Evolutionary conservation across 768 basidiomycete species (phyloP).

Genomic region (Naganishia kalamii): DNA sequence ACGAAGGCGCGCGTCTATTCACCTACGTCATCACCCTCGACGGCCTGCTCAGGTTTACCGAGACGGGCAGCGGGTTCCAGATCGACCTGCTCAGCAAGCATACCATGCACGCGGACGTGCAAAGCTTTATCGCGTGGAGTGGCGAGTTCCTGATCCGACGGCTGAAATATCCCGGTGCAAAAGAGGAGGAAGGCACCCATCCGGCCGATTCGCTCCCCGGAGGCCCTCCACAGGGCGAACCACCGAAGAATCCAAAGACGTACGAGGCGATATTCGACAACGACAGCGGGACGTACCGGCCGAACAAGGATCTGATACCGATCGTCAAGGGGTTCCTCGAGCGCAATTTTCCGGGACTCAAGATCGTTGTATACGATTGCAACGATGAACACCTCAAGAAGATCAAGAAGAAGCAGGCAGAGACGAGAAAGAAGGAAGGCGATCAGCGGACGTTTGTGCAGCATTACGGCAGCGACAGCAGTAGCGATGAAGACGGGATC

Average conservation of each 20-base stretch:
- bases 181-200: constrained; percentile 51
- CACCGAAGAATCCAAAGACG: constrained; percentile 45
- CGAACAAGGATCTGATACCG: constrained; percentile 60
- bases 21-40: constrained; percentile 74
- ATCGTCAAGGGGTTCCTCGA: constrained; percentile 60
- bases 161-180: constrained; percentile 55
- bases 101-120: constrained; percentile 64
- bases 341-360: constrained; percentile 65
- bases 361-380: constrained; percentile 54
- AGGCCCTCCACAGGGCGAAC: constrained; percentile 31
- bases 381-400: constrained; percentile 48
- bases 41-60: constrained; percentile 73
- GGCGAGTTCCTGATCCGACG: constrained; percentile 53
- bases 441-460: constrained; percentile 37
- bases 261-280: constrained; percentile 87
- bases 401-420: constrained; percentile 46
- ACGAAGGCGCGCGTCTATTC: constrained; percentile 55
- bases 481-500: constrained; percentile 31
- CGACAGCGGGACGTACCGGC: constrained; percentile 69
- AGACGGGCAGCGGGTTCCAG: constrained; percentile 79
- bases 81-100: constrained; percentile 83
- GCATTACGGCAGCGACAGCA: constrained; percentile 19
- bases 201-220: constrained; percentile 29
- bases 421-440: constrained; percentile 43
- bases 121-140: constrained; percentile 54